Percentiles rank a stretch among this genome's conserved stretches.
These are phyloP conservation scores for Lipomyces mesembrius DNA, from an alignment of 805 yeast species.

Conservation along the genomic window DNA sequence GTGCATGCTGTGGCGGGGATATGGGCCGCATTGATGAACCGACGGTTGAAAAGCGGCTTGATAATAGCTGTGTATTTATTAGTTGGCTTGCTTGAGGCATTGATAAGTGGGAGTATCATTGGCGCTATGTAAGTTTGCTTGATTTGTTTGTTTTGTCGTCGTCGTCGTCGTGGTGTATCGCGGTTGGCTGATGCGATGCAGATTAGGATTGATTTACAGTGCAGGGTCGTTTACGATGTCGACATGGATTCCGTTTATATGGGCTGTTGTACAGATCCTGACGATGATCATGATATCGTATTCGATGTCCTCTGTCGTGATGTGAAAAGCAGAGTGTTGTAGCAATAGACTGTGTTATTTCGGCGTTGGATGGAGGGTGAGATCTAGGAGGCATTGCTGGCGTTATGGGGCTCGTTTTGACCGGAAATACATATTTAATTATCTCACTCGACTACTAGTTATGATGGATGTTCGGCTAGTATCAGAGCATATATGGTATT, in stretches of 20 bases:
- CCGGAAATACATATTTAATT: no score
- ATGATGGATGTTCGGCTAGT: no score
- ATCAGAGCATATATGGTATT: no score
- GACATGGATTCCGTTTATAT: conserved; percentile 91
- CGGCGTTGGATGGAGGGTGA: not conserved
- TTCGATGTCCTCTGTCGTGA: conserved; percentile 56
- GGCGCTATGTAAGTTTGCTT: conserved; percentile 59
- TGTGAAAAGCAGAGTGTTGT: conserved; percentile 42
- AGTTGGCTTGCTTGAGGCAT: conserved; percentile 66
- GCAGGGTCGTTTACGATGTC: conserved; percentile 76
- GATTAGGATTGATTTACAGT: conserved; percentile 32
- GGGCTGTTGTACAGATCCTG: conserved; percentile 70
- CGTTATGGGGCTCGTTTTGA: no score
- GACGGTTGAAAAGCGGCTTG: conserved; percentile 50
- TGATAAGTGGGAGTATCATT: conserved; percentile 72
- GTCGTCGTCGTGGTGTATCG: conserved; percentile 7
- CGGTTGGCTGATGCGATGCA: conserved; percentile 1
- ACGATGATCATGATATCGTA: conserved; percentile 71
- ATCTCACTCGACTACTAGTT: no score
- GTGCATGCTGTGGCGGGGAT: conserved; percentile 69
- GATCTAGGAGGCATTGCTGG: not conserved
- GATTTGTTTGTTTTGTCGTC: conserved; percentile 3
- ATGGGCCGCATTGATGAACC: conserved; percentile 59
- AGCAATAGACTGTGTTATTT: not conserved
- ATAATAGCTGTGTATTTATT: conserved; percentile 55